A percentile compares a stretch with the other conserved stretches of the same genome.
Conservation (phyloP, 257 asterid species). For the Jasminum sambac region DNA sequence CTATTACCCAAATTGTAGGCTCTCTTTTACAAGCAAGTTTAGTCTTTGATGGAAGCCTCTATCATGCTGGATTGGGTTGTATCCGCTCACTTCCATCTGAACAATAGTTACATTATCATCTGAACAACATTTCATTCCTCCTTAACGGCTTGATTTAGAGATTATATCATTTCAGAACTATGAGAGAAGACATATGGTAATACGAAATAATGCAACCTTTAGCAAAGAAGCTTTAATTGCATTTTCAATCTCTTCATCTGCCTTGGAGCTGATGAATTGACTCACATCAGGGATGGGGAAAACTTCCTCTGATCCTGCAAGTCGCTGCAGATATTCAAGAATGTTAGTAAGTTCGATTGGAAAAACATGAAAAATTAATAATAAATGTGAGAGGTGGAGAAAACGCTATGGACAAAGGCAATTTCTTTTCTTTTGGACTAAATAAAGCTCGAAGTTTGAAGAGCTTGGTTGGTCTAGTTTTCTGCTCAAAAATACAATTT, state of each 20-base stretch:
- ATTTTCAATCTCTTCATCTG: conserved; percentile 56
- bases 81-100: conserved; percentile 77
- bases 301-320: conserved; percentile 80
- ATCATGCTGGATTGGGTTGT: conserved; percentile 75
- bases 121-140: conserved; percentile 7
- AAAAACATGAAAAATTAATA: background rate
- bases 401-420: background rate
- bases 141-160: conserved; percentile 10
- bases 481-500: no score
- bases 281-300: conserved; percentile 56
- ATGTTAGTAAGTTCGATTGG: conserved; percentile 1
- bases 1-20: conserved; percentile 81
- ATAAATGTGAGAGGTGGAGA: background rate
- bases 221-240: conserved; percentile 62
- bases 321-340: conserved; percentile 56
- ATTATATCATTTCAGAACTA: conserved; percentile 11
- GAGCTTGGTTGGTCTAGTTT: no score
- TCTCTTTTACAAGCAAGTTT: conserved; percentile 83
- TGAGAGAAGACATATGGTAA: conserved; percentile 11
- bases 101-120: conserved; percentile 23
- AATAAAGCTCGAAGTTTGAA: background rate
- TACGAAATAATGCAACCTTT: conserved; percentile 51
- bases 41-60: conserved; percentile 87
- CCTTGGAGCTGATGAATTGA: conserved; percentile 34
- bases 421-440: conserved; percentile 2